A percentile compares a stretch with the other conserved stretches of the same genome.
These are phyloP conservation scores for Penstemon barbatus DNA, from an alignment of 257 asterid genomes.

Conservation along the genomic window DNA sequence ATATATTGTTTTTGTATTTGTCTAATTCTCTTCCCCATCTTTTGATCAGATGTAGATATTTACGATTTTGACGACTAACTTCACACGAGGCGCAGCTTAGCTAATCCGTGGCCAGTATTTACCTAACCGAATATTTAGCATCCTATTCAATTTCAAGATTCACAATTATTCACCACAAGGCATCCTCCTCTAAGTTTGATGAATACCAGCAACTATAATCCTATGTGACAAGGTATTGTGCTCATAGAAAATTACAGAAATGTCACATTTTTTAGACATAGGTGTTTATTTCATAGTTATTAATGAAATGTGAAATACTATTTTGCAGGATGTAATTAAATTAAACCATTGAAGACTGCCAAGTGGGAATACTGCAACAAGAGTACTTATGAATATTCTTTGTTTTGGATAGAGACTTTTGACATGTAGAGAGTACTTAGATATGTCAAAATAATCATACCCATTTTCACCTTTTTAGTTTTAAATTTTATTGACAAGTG, in stretches of 20 bases:
- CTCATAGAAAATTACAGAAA: too few species aligned
- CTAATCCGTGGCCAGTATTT: too few species aligned
- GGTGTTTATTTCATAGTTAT: background rate
- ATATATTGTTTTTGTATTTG: constrained; percentile 38
- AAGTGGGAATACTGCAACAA: background rate
- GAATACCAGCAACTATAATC: too few species aligned
- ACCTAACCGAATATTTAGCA: too few species aligned
- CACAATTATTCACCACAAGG: background rate
- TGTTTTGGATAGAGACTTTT: too few species aligned
- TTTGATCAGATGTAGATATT: constrained; percentile 70
- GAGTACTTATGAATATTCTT: too few species aligned
- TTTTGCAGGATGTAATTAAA: background rate
- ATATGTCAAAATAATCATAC: too few species aligned
- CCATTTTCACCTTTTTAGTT: too few species aligned
- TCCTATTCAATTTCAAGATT: background rate
- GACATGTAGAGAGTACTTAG: too few species aligned
- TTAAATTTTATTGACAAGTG: too few species aligned
- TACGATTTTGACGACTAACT: constrained; percentile 48
- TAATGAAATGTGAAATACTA: background rate
- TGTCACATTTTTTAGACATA: too few species aligned
- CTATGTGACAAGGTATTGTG: background rate
- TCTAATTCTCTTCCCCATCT: constrained; percentile 34
- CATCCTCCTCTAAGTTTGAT: too few species aligned
- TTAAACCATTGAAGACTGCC: background rate
- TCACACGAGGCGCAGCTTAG: background rate